Conservation (phyloP, 2,329 filamentous ascomycete species). For the Hawksworthiomyces lignivorus region DNA sequence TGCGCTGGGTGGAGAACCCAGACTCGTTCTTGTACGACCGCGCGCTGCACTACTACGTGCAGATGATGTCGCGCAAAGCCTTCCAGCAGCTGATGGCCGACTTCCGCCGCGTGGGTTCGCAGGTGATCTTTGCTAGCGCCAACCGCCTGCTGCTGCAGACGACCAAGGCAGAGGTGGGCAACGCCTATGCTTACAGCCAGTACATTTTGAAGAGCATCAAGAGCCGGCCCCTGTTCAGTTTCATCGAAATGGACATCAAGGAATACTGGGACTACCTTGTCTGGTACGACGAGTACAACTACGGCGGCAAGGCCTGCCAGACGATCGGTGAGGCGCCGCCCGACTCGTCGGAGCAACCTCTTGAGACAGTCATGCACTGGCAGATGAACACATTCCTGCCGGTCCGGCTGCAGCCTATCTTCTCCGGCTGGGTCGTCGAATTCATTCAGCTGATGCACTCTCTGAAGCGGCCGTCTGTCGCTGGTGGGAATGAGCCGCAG, state of each 20-base stretch:
- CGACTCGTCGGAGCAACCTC: conserved; percentile 8
- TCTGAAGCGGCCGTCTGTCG: conserved; percentile 63
- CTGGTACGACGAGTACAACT: conserved; percentile 99
- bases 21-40: conserved; percentile 93
- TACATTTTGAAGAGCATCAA: conserved; percentile 98
- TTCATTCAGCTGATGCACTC: conserved; percentile 92
- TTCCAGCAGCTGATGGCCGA: conserved; percentile 96
- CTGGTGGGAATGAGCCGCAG: conserved; percentile 39
- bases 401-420: conserved; percentile 67
- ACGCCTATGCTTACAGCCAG: conserved; percentile 92
- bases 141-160: conserved; percentile 89
- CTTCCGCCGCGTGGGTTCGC: conserved; percentile 88
- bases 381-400: conserved; percentile 90
- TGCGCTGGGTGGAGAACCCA: conserved; percentile 93
- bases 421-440: conserved; percentile 88
- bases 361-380: conserved; percentile 94
- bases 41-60: conserved; percentile 91
- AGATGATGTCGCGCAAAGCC: conserved; percentile 97
- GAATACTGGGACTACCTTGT: conserved; percentile 99
- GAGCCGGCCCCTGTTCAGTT: conserved; percentile 90
- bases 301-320: conserved; percentile 85
- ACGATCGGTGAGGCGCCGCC: conserved; percentile 62
- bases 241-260: conserved; percentile 92
- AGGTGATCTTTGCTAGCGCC: conserved; percentile 89
- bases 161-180: conserved; percentile 91